Base-by-base conservation (phyloP, 108 stramenopile genomes). In the Conticribra guillardii region DNA sequence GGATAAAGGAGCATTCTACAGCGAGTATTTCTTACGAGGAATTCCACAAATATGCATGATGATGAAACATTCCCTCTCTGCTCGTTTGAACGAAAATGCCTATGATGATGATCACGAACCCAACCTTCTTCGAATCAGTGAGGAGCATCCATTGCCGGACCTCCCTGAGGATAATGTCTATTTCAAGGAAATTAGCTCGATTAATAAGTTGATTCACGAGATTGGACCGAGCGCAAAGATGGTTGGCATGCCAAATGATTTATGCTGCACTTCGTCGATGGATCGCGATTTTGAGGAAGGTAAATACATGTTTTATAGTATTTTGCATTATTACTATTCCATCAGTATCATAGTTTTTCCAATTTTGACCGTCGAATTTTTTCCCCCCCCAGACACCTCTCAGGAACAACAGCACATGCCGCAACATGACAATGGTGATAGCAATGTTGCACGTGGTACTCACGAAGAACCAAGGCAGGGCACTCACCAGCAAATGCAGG, bases 31-130 rank as follows among this genome's bases (percentile, higher is more conserved):
- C 27, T 9, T 54, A 30, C 7, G 65, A 67, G 65, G 65, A 15
- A n/a, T 51, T 22, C 49, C 65, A n/a, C 27, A 54, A 28, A 51
- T 67, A 18, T 24, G 24, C 65, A 68, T 56, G 67, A 56, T 41
- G 31, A 68, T 68, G 67, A 60, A 37, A n/a, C 30, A 16, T 33
- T 60, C 32, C 11, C 37, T 41, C 37, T 5, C 37, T 5, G 37
- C 5, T 41, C 37, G 37, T 9, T 9, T 41, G 37, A 5, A 11
- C 5, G 37, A 41, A 11, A 11, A 9, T 41, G 5, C 37, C 5
- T 11, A 5, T 11, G 11, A 11, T 41, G 37, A 41, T 41, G 33
- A 14, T 18, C 58, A 60, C 33, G 58, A 60, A 22, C 58, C 58
- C 2, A 37, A 33, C 28, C 33, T 60, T 5, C 33, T 30, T 30